phyloP scores from a whole-genome alignment of 2,329 filamentous ascomycete species.

The Lachnellula willkommii region DNA sequence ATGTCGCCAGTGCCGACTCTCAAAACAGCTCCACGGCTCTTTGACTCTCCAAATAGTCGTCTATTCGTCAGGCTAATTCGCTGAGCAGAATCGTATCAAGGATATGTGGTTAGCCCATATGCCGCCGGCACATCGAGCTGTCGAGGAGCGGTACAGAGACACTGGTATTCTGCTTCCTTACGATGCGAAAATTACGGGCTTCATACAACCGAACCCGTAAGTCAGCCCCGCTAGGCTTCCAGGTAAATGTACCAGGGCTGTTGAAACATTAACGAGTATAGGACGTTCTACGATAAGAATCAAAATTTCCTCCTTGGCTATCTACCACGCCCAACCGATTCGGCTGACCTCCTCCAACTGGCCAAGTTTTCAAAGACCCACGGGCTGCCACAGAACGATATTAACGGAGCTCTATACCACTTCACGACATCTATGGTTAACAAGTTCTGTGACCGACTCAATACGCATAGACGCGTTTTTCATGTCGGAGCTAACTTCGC shows the following conservation, averaged over 20 bases:
- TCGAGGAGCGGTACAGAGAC: not conserved
- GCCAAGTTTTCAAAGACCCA: not conserved
- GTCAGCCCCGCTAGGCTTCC: not conserved
- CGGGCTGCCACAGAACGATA: not conserved
- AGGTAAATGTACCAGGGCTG: not conserved
- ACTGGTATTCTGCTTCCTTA: constrained; percentile 1
- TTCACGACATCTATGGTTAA: not conserved
- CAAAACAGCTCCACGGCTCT: no score
- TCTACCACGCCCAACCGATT: not conserved
- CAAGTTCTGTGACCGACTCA: not conserved
- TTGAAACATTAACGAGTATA: not conserved
- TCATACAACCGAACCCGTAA: not conserved
- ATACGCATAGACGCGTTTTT: not conserved
- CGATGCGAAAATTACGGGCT: not conserved
- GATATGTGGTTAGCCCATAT: not conserved
- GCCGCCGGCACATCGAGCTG: not conserved
- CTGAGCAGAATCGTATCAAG: not conserved
- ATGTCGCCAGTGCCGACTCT: no score
- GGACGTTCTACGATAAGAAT: not conserved
- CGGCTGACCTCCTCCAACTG: not conserved
- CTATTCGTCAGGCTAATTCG: no score
- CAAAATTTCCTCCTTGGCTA: not conserved
- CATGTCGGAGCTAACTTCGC: no score
- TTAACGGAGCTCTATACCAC: not conserved
- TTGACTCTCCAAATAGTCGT: no score